Percentiles rank a stretch among this genome's conserved stretches.
phyloP scores from a whole-genome alignment of 2,329 filamentous ascomycete genomes.

The Coniochaeta prunicola region DNA sequence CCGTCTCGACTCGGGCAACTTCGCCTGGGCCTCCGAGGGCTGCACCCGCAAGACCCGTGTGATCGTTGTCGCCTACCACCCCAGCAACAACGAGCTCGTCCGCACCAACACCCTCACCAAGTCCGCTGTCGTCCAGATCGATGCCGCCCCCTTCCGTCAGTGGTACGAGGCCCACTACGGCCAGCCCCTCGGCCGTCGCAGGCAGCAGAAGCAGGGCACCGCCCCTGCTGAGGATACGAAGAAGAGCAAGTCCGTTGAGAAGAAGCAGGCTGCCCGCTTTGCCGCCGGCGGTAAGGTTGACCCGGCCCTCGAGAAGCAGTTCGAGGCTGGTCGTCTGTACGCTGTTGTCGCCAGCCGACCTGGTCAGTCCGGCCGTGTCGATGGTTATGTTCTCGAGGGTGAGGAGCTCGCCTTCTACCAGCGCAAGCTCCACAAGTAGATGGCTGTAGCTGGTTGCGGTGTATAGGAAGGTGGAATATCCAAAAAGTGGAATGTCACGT shows the following conservation, averaged over 20 bases:
- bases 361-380: constrained; percentile 91
- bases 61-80: constrained; percentile 97
- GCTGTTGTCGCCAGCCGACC: constrained; percentile 89
- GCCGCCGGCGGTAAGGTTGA: constrained; percentile 89
- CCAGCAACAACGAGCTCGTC: constrained; percentile 99
- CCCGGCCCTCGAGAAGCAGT: constrained; percentile 88
- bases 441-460: constrained; percentile 2
- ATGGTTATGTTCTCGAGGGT: constrained; percentile 98
- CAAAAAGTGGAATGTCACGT: neutral
- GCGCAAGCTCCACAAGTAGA: constrained; percentile 98
- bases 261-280: constrained; percentile 89
- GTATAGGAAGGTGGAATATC: neutral
- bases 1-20: constrained; percentile 98
- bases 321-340: constrained; percentile 97
- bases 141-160: constrained; percentile 97
- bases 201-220: constrained; percentile 74
- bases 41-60: constrained; percentile 98
- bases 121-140: constrained; percentile 96
- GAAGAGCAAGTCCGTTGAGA: constrained; percentile 94
- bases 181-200: constrained; percentile 77
- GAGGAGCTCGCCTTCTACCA: constrained; percentile 99
- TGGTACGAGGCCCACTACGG: constrained; percentile 99
- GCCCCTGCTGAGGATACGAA: constrained; percentile 61
- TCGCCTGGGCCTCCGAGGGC: constrained; percentile 98
- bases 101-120: constrained; percentile 99